These are phyloP conservation scores for Colletotrichum tamarilloi DNA, from an alignment of 2,329 filamentous ascomycete species.

Conservation along the genomic window DNA sequence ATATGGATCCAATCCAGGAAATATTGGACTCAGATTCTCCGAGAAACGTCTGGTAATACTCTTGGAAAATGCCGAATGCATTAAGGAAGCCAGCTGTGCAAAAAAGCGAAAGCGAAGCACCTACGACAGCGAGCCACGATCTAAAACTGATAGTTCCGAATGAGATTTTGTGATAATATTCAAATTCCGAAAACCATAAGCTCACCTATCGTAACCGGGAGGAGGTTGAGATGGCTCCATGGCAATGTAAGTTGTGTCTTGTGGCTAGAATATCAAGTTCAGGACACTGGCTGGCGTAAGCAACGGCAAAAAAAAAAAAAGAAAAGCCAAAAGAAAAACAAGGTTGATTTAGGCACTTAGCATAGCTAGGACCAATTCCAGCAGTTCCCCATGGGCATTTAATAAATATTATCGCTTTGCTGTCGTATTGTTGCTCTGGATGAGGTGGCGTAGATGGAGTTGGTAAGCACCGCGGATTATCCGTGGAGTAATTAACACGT, in stretches of 20 bases:
- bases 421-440: too few relatives aligned
- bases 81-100: slow-evolving; percentile 46
- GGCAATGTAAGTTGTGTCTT: background rate
- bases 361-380: too few relatives aligned
- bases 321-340: too few relatives aligned
- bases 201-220: slow-evolving; percentile 15
- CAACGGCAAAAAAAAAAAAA: too few relatives aligned
- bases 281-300: too few relatives aligned
- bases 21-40: slow-evolving; percentile 40
- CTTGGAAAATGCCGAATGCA: slow-evolving; percentile 56
- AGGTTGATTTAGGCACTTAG: too few relatives aligned
- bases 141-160: background rate
- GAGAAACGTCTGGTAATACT: slow-evolving; percentile 56
- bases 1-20: slow-evolving; percentile 59
- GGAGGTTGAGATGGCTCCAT: slow-evolving; percentile 15
- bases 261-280: background rate
- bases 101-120: slow-evolving; percentile 38
- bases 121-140: slow-evolving; percentile 39
- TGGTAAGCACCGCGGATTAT: slow-evolving; percentile 26
- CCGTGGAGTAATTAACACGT: slow-evolving; percentile 5
- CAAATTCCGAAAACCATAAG: background rate
- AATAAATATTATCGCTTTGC: background rate
- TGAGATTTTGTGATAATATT: background rate
- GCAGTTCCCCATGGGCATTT: background rate
- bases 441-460: background rate